Evolutionary conservation across 805 yeast genomes (phyloP), one percentile per base, ranked within the genome.

Genomic region (Wickerhamiella azyma): DNA sequence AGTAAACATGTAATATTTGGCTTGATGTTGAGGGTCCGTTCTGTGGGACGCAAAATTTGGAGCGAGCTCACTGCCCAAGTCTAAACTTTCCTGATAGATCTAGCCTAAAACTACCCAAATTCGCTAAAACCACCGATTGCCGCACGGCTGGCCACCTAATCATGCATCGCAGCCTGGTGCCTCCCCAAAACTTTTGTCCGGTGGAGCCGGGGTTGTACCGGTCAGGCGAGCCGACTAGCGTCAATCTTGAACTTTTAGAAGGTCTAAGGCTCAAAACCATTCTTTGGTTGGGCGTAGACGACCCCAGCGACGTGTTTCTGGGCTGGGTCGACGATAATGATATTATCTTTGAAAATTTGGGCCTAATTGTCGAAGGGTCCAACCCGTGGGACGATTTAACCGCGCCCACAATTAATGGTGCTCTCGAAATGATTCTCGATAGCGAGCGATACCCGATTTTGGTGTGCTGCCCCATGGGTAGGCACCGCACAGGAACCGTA

Each of bases 401-500:
- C 16, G 95, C 86, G 58, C 71, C 75, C 37, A 76, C 94, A 18
- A 85, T 89, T 45, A 74, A 76, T 24, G 78, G 77, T 50, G 94
- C 96, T 0, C 65, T 89, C 50, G 81, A 79, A 50, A 70, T 85
- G 29, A 81, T 89, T 16, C 75, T 79, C 38, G 74, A 84, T 55
- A 72, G 72, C 51, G 71, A 75, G n/a, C 76, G 78, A 59, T 84
- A 85, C 57, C 97, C 98, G 0, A 56, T 92, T 50, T 66, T 92
- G 43, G 88, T 88, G 4, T 92, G 97, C 62, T 92, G 97, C 57
- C 96, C 96, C 11, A 92, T 92, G 98, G 98, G 98, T 0, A 70
- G 98, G 54, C 98, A 89, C 62, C 71, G 98, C 53, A 88, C 97
- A 0, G 98, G 98, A 1, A 88, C 97, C 0, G 95, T 92, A 2